Evolutionary conservation across 1,139 yeast genomes (phyloP).

Genomic region (Sugiyamaella paludigena): DNA sequence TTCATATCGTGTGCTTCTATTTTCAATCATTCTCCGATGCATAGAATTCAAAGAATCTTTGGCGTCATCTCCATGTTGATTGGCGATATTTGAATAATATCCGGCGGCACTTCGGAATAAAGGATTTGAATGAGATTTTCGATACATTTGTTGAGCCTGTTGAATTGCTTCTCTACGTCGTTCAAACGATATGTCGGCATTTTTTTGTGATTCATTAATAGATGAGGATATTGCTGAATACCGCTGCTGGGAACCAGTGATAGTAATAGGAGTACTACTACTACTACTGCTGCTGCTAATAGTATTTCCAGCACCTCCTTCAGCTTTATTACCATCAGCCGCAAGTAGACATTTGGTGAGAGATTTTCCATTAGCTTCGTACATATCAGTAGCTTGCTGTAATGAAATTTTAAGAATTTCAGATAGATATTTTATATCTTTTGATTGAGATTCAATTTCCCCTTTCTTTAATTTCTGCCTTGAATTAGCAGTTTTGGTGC

Average conservation of each 20-base stretch:
- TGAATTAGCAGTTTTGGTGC: neutral
- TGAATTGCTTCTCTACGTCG: conserved; percentile 6
- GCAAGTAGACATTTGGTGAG: conserved; percentile 10
- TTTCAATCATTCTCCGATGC: conserved; percentile 18
- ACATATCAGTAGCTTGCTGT: conserved; percentile 11
- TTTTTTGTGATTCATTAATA: neutral
- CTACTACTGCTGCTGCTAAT: too few species aligned
- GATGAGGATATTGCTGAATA: neutral
- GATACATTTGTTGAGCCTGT: conserved; percentile 22
- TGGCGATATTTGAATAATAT: conserved; percentile 27
- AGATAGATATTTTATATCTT: conserved; percentile 1
- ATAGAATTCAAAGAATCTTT: conserved; percentile 18
- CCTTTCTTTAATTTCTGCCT: conserved; percentile 1
- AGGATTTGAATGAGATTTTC: conserved; percentile 28
- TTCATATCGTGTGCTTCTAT: conserved; percentile 19
- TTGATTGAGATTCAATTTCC: conserved; percentile 1
- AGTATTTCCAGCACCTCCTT: too few species aligned
- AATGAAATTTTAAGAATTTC: conserved; percentile 7
- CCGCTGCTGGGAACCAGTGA: too few species aligned
- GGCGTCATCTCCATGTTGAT: conserved; percentile 18
- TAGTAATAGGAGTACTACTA: too few species aligned
- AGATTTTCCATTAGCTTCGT: conserved; percentile 12
- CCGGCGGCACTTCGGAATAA: conserved; percentile 31
- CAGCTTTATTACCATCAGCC: neutral
- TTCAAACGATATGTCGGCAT: conserved; percentile 1